Conservation (phyloP, 352 stramenopile species). For the Phytophthora lateralis region DNA sequence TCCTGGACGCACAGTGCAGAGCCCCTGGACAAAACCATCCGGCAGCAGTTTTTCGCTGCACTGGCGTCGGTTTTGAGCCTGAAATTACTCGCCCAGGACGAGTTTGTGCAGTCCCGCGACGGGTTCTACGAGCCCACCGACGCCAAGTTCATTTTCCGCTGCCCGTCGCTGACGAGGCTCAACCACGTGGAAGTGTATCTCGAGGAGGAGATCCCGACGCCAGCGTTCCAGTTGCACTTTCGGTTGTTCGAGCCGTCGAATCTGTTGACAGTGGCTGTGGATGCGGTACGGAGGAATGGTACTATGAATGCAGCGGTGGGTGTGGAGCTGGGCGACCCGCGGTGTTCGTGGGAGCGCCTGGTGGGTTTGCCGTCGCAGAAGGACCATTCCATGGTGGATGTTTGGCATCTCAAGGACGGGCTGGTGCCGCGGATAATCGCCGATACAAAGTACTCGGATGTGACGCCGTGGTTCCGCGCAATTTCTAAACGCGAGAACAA, state of each 20-base stretch:
- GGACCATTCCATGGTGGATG: conserved; percentile 74
- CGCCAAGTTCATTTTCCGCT: conserved; percentile 64
- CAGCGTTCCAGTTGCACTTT: conserved; percentile 60
- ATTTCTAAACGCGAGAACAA: conserved; percentile 48
- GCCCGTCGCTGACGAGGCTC: conserved; percentile 54
- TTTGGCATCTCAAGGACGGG: conserved; percentile 68
- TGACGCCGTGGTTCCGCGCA: conserved; percentile 62
- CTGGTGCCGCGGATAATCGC: conserved; percentile 60
- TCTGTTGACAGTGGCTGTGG: conserved; percentile 57
- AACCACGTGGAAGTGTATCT: conserved; percentile 77
- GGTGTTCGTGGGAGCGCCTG: conserved; percentile 61
- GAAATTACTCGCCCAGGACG: conserved; percentile 44
- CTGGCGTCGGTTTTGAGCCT: conserved; percentile 34
- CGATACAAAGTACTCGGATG: conserved; percentile 66
- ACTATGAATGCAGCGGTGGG: not conserved
- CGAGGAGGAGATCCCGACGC: conserved; percentile 49
- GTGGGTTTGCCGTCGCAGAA: conserved; percentile 56
- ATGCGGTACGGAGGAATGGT: conserved; percentile 43
- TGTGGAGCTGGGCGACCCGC: conserved; percentile 45
- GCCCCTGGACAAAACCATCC: conserved; percentile 21
- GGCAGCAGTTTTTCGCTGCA: conserved; percentile 51
- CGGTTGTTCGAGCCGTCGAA: conserved; percentile 47
- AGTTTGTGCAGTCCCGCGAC: conserved; percentile 42
- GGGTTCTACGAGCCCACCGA: conserved; percentile 58
- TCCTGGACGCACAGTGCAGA: conserved; percentile 19